Evolutionary conservation across 306 rosid genomes (phyloP).

Genomic region (Sophora flavescens): DNA sequence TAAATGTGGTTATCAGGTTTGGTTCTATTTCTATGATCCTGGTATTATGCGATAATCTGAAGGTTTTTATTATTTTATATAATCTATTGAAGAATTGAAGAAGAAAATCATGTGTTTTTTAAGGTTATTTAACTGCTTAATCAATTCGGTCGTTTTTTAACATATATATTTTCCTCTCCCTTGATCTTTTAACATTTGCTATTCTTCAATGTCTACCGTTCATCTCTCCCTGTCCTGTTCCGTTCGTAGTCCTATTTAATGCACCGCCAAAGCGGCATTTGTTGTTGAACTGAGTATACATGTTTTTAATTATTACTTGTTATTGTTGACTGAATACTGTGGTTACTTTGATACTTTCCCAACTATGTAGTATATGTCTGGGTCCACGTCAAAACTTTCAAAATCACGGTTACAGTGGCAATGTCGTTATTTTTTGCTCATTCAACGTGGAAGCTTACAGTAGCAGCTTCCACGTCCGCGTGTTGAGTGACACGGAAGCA

Average conservation of each 20-base stretch:
- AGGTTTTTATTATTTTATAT: not conserved
- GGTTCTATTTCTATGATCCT: conserved; percentile 27
- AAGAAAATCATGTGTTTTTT: not conserved
- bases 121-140: not conserved
- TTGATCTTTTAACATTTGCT: conserved; percentile 9
- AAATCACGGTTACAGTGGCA: too few relatives aligned
- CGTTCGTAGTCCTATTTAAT: conserved; percentile 16
- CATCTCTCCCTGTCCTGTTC: conserved; percentile 1
- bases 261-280: not conserved
- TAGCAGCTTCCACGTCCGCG: too few relatives aligned
- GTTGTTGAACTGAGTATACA: not conserved
- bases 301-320: not conserved
- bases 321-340: conserved; percentile 6
- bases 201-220: conserved; percentile 1
- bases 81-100: conserved; percentile 9
- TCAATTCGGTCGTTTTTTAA: not conserved
- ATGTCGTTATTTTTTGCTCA: too few relatives aligned
- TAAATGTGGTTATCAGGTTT: conserved; percentile 92
- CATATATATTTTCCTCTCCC: not conserved
- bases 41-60: conserved; percentile 19
- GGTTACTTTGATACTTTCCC: conserved; percentile 23
- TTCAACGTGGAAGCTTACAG: too few relatives aligned
- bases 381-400: too few relatives aligned
- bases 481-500: too few relatives aligned
- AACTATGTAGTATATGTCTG: not conserved